Base-by-base conservation (phyloP, 139 green algal species). In the Tetradesmus lagerheimii region DNA sequence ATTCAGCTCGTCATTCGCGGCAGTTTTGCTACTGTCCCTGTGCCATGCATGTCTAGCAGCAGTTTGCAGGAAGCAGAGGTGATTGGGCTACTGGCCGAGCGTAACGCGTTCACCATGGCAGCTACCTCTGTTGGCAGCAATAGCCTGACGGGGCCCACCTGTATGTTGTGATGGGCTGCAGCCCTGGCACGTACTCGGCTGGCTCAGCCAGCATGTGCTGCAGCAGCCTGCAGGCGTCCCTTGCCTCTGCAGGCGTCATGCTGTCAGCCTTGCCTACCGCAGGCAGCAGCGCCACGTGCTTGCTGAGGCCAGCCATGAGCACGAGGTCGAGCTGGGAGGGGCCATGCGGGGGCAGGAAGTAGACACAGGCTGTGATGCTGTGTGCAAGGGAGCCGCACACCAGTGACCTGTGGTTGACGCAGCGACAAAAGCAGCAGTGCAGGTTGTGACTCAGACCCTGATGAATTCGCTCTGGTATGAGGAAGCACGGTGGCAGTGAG, bases 291-390 rank as follows among this genome's bases (percentile, higher is more conserved):
- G 53, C 27, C 53, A 87, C 53, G 20, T 79, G 45, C 5, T 27
- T 16, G 31, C 53, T 79, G 3, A 87, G 82, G 23, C n/a, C 82
- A 31, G 82, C 31, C 82, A 87, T 87, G 6, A 87, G 53, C 20
- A 77, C 53, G 6, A 87, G 47, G 53, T 87, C 82, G 1, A 78
- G 27, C 34, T 77, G 41, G 4, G 34, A 79, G 53, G 53, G 53
- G 34, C 82, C 53, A 16, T 78, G 53, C 5, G 53, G 53, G 6
- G 82, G 82, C 53, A 87, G 34, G 53, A 79, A 87, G 53, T 76
- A 87, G 50, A 87, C 53, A 14, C 45, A 75, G 9, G 82, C 82
- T 1, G 82, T 87, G 43, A 77, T 34, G 47, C 82, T 87, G 82
- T 77, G 50, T 0, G 45, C 16, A 2, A 79, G 82, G 20, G 43